Evolutionary conservation across 129 eudicot species (phyloP).

Genomic region (Lactuca saligna): DNA sequence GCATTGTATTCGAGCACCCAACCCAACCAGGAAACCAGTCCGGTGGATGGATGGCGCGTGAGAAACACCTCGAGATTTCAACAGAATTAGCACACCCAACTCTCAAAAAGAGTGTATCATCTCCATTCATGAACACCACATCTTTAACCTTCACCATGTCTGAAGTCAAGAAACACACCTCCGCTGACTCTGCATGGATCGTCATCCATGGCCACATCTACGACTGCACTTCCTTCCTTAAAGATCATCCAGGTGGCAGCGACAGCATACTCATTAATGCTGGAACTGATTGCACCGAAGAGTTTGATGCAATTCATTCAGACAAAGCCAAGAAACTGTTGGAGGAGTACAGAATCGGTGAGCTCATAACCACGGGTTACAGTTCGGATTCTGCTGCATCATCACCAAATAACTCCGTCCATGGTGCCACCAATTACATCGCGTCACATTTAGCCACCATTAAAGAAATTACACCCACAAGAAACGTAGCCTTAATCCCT

Average conservation of each 20-base stretch:
- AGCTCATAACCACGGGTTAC: slow-evolving; percentile 62
- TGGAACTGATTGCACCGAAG: slow-evolving; percentile 93
- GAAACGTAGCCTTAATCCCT: slow-evolving; percentile 58
- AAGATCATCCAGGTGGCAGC: slow-evolving; percentile 91
- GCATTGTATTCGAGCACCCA: slow-evolving; percentile 95
- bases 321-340: slow-evolving; percentile 77
- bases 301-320: slow-evolving; percentile 94
- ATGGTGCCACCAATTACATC: slow-evolving; percentile 51
- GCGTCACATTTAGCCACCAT: slow-evolving; percentile 48
- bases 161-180: slow-evolving; percentile 72
- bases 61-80: slow-evolving; percentile 59
- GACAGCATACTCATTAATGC: slow-evolving; percentile 95
- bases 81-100: slow-evolving; percentile 35
- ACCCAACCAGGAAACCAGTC: slow-evolving; percentile 91
- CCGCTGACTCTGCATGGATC: slow-evolving; percentile 92
- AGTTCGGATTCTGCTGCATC: slow-evolving; percentile 55
- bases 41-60: slow-evolving; percentile 99
- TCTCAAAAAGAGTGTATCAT: slow-evolving; percentile 67
- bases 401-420: slow-evolving; percentile 71
- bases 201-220: slow-evolving; percentile 93
- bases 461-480: slow-evolving; percentile 40
- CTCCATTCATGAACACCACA: slow-evolving; percentile 86
- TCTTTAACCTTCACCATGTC: slow-evolving; percentile 55
- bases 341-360: slow-evolving; percentile 78
- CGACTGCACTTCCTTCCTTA: slow-evolving; percentile 77